Conservation (phyloP, 768 basidiomycete genomes). For the Dioszegia aurantiaca region DNA sequence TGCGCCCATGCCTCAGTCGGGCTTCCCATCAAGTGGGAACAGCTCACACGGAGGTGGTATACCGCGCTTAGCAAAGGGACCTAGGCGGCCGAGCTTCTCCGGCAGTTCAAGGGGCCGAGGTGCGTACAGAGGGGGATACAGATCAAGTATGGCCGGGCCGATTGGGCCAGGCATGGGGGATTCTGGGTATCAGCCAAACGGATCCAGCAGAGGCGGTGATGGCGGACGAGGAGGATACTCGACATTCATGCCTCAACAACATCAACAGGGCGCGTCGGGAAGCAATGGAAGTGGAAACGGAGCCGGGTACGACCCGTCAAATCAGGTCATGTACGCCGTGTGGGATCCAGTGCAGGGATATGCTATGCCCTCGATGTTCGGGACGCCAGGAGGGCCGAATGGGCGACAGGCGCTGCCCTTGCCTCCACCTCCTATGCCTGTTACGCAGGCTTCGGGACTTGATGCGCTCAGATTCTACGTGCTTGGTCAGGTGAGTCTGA, state of each 20-base stretch:
- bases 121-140: constrained; percentile 2
- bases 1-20: constrained; percentile 30
- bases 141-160: neutral
- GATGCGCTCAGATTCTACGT: constrained; percentile 68
- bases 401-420: constrained; percentile 11
- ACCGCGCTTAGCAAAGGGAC: neutral
- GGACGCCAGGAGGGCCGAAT: constrained; percentile 10
- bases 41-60: neutral
- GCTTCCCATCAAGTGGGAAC: constrained; percentile 3
- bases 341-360: constrained; percentile 26
- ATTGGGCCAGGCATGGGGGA: neutral
- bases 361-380: constrained; percentile 5
- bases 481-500: constrained; percentile 57
- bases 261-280: neutral
- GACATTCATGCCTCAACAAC: neutral
- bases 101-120: constrained; percentile 15
- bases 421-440: constrained; percentile 50
- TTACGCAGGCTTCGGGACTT: constrained; percentile 52
- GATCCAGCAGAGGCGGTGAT: constrained; percentile 14
- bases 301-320: constrained; percentile 10
- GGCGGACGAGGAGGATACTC: constrained; percentile 6
- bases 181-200: constrained; percentile 6
- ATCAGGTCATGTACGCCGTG: constrained; percentile 11
- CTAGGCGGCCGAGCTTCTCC: constrained; percentile 20
- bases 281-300: constrained; percentile 4